A percentile compares a stretch with the other conserved stretches of the same genome.
Conservation (phyloP, 192 early-diverging fungal species). For the Nowakowskiella sp. region DNA sequence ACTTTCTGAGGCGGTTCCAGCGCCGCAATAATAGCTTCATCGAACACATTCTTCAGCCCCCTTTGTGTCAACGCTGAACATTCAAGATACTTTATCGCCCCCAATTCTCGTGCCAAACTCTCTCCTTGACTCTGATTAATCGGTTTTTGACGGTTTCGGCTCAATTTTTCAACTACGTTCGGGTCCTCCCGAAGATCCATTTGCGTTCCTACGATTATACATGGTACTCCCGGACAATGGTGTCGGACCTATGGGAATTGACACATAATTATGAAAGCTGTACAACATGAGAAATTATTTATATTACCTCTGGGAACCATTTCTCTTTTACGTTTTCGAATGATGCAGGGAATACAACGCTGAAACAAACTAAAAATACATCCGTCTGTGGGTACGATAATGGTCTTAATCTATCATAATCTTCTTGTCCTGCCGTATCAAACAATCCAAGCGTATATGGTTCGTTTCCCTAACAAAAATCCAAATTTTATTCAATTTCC, state of each 20-base stretch:
- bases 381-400: slow-evolving; percentile 94
- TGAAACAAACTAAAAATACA: slow-evolving; percentile 92
- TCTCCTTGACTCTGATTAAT: slow-evolving; percentile 73
- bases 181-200: slow-evolving; percentile 85
- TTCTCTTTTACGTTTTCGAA: slow-evolving; percentile 96
- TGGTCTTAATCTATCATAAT: slow-evolving; percentile 89
- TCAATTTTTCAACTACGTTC: slow-evolving; percentile 68
- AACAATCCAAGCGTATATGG: slow-evolving; percentile 92
- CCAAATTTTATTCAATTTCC: no score
- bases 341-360: slow-evolving; percentile 81
- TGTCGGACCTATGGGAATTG: slow-evolving; percentile 53
- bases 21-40: slow-evolving; percentile 96
- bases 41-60: slow-evolving; percentile 92
- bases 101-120: slow-evolving; percentile 70
- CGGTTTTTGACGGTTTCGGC: slow-evolving; percentile 72
- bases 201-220: slow-evolving; percentile 88
- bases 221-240: slow-evolving; percentile 92
- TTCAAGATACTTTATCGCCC: slow-evolving; percentile 88
- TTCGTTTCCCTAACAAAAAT: slow-evolving; percentile 59
- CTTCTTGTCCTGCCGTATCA: slow-evolving; percentile 95
- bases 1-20: slow-evolving; percentile 76
- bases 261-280: not conserved
- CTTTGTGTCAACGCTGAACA: slow-evolving; percentile 87
- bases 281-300: not conserved
- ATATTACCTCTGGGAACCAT: slow-evolving; percentile 83